Evolutionary conservation across 1,139 yeast species (phyloP), one percentile per base, ranked within the genome.

Genomic region (Debaryomycetaceae sp.): DNA sequence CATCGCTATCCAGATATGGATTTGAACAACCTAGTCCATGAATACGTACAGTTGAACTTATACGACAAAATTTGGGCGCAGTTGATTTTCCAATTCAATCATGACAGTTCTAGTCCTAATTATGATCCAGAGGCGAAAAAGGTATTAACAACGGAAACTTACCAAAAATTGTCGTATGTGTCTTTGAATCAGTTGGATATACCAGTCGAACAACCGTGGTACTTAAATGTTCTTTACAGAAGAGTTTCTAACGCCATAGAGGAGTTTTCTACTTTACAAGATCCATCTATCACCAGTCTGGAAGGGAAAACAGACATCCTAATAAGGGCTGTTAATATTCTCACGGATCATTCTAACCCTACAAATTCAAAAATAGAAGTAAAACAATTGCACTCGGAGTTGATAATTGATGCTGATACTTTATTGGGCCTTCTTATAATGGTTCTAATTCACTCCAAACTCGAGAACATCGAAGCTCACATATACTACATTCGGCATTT

Each of bases 361-460:
- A 29, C 41, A 8, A 39, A n/a, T 13, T 20, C 17, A 34, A 8
- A 8, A 8, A 9, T 5, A 14, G 37, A 29, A 14, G 31, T 34
- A 7, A 43, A 55, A n/a, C 55, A 51, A 20, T 38, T 44, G 6
- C 49, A 53, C 9, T 56, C 53, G 33, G 56, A 56, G 7, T 49
- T 68, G 14, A 57, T 70, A 1, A 71, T 89, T 9, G 93, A 86
- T 61, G 98, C 98, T 0, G 98, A 91, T 58, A 81, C 87, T 0
- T 67, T 91, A 35, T 78, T 91, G 5, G 84, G 91, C 1, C 66
- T 90, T 42, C 66, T 91, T 47, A 76, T 89, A 5, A 70, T 89
- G 66, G 90, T 88, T 1, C 75, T 90, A 1, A 75, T 84, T 7
- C 81, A 87, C 45, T 75, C 95, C 0, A 75, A 75, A 42, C 74